Percentiles rank a stretch among this genome's conserved stretches.
These are phyloP conservation scores for Colletotrichum australisinense DNA, from an alignment of 2,329 filamentous ascomycete species.

Conservation along the genomic window DNA sequence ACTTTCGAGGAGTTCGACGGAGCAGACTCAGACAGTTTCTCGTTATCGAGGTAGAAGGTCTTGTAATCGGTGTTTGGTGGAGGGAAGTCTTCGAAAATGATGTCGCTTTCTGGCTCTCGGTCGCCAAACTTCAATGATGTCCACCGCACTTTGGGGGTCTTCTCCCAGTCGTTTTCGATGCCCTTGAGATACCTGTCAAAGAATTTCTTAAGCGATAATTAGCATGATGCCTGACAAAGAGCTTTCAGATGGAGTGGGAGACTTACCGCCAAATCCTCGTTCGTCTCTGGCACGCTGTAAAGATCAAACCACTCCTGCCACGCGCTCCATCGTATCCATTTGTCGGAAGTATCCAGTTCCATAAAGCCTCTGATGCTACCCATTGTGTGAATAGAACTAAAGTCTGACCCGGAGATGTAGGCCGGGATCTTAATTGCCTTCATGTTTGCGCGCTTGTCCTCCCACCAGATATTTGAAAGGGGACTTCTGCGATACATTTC, in stretches of 20 bases:
- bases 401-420: slow-evolving; percentile 48
- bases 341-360: slow-evolving; percentile 47
- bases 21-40: slow-evolving; percentile 12
- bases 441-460: slow-evolving; percentile 50
- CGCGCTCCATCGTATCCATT: slow-evolving; percentile 53
- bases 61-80: slow-evolving; percentile 46
- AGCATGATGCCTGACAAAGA: not conserved
- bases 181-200: slow-evolving; percentile 56
- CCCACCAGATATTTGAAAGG: slow-evolving; percentile 48
- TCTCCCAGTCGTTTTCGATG: slow-evolving; percentile 57
- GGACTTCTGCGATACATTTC: slow-evolving; percentile 53
- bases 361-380: slow-evolving; percentile 43
- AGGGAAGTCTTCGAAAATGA: slow-evolving; percentile 48
- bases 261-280: slow-evolving; percentile 46
- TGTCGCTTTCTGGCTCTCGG: slow-evolving; percentile 45
- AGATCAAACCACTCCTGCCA: slow-evolving; percentile 59
- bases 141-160: slow-evolving; percentile 57
- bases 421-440: slow-evolving; percentile 47
- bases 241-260: fast-evolving
- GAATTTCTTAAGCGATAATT: not conserved
- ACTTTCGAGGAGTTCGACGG: slow-evolving; percentile 26
- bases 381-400: slow-evolving; percentile 40
- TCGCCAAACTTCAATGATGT: slow-evolving; percentile 51
- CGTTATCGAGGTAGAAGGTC: slow-evolving; percentile 44
- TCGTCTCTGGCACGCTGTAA: slow-evolving; percentile 47